A percentile compares a stretch with the other conserved stretches of the same genome.
Evolutionary conservation across 768 basidiomycete genomes (phyloP).

Genomic region (Coprinopsis marcescibilis): DNA sequence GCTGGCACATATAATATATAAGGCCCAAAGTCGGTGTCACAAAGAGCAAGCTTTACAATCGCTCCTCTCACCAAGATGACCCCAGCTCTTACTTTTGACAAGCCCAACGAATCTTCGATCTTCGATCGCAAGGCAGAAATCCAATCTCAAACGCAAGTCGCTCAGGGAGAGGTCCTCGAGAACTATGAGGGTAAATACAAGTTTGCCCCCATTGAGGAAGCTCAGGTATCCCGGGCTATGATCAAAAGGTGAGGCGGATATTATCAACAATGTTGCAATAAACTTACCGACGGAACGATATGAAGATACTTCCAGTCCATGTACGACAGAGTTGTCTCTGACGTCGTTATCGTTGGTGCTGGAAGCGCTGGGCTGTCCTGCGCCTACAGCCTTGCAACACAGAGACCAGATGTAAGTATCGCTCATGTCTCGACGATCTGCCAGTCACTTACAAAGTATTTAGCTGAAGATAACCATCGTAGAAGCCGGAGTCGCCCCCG

Average conservation of each 20-base stretch:
- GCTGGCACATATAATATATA: too few species aligned
- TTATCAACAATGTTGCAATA: too few species aligned
- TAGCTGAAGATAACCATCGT: conserved; percentile 52
- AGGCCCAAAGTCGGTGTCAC: too few species aligned
- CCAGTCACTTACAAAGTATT: background rate
- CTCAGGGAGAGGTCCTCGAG: conserved; percentile 42
- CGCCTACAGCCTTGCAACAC: conserved; percentile 66
- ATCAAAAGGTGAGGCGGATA: conserved; percentile 48
- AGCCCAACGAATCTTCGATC: background rate
- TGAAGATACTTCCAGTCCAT: conserved; percentile 73
- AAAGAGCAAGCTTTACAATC: too few species aligned
- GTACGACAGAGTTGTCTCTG: conserved; percentile 70
- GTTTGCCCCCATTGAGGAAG: conserved; percentile 72
- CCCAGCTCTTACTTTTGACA: conserved; percentile 20
- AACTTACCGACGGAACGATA: too few species aligned
- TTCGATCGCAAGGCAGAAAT: conserved; percentile 21
- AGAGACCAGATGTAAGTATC: conserved; percentile 52
- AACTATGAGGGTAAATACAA: conserved; percentile 60
- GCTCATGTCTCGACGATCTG: background rate
- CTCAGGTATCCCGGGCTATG: conserved; percentile 73
- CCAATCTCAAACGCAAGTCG: too few species aligned
- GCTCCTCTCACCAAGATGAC: conserved; percentile 14
- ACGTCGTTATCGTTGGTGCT: conserved; percentile 73
- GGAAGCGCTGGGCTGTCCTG: conserved; percentile 67
- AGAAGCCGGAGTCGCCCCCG: conserved; percentile 76